These are phyloP conservation scores for Jamesozyma gamospora DNA, from an alignment of 805 yeast genomes.

Conservation along the genomic window DNA sequence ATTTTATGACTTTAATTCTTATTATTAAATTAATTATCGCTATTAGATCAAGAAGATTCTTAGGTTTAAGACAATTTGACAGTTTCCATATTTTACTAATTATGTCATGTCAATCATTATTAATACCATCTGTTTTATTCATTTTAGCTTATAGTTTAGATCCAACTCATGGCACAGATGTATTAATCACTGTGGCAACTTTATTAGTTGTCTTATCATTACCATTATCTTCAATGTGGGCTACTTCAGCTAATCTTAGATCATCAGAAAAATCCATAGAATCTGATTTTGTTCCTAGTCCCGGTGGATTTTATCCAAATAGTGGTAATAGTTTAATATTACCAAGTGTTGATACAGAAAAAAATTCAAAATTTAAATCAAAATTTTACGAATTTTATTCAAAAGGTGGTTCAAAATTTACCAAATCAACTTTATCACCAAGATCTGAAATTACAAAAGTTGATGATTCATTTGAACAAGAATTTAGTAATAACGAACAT, in stretches of 20 bases:
- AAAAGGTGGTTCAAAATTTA: slow-evolving; percentile 3
- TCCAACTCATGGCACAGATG: slow-evolving; percentile 26
- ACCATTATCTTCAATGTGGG: slow-evolving; percentile 87
- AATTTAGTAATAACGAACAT: slow-evolving; percentile 8
- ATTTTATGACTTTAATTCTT: slow-evolving; percentile 50
- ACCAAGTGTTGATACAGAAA: slow-evolving; percentile 10
- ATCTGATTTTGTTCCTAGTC: slow-evolving; percentile 13
- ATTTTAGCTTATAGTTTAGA: slow-evolving; percentile 42
- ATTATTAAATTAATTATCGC: slow-evolving; percentile 59
- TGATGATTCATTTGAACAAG: slow-evolving; percentile 6
- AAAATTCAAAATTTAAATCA: slow-evolving; percentile 5
- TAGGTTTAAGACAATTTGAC: slow-evolving; percentile 78
- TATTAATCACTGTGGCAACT: slow-evolving; percentile 44
- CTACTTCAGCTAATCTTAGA: slow-evolving; percentile 51
- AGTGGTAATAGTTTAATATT: slow-evolving; percentile 8
- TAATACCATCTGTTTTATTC: slow-evolving; percentile 64
- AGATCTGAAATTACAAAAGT: slow-evolving; percentile 10
- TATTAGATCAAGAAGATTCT: slow-evolving; percentile 55
- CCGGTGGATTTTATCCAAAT: slow-evolving; percentile 15
- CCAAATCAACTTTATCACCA: slow-evolving; percentile 1
- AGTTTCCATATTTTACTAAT: slow-evolving; percentile 71
- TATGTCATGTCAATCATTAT: slow-evolving; percentile 73
- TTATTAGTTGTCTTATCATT: slow-evolving; percentile 60
- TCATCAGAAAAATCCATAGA: slow-evolving; percentile 33
- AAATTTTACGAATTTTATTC: slow-evolving; percentile 11